These are phyloP conservation scores for Pachysandra terminalis DNA, from an alignment of 164 flowering plant genomes.

Conservation along the genomic window DNA sequence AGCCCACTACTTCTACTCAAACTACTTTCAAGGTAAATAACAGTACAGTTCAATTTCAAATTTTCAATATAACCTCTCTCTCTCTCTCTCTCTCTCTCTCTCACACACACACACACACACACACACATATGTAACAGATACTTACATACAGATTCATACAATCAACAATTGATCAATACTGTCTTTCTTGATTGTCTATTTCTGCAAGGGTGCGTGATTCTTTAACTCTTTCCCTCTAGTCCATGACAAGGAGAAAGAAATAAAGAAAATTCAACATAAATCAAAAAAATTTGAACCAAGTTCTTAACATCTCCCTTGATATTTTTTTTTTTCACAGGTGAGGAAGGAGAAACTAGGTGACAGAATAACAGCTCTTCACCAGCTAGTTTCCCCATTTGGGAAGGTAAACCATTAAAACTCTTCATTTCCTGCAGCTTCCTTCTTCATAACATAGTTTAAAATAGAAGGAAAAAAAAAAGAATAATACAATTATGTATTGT, in stretches of 20 bases:
- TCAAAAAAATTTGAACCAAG: background rate
- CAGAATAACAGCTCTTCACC: slow-evolving; percentile 49
- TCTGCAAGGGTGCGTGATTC: slow-evolving; percentile 16
- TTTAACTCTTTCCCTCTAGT: background rate
- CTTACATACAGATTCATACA: too few relatives aligned
- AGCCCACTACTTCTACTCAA: slow-evolving; percentile 57
- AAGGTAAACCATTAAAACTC: slow-evolving; percentile 28
- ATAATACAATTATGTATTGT: background rate
- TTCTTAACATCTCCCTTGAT: background rate
- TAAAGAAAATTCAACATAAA: background rate
- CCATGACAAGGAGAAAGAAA: background rate
- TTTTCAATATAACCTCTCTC: too few relatives aligned
- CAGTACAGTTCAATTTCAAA: slow-evolving; percentile 2
- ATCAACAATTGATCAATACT: background rate
- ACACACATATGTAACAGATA: too few relatives aligned
- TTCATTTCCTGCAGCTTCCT: background rate
- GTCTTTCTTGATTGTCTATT: slow-evolving; percentile 18
- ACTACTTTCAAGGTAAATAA: slow-evolving; percentile 61
- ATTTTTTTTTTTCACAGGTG: slow-evolving; percentile 24
- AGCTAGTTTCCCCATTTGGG: slow-evolving; percentile 52
- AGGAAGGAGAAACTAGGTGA: slow-evolving; percentile 53
- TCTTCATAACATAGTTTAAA: background rate
- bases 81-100: slow-evolving; percentile 6
- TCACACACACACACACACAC: too few relatives aligned
- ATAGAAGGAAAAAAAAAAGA: too few relatives aligned